phyloP scores from a whole-genome alignment of 768 basidiomycete species.

The Dictyophora rubrovolvata region DNA sequence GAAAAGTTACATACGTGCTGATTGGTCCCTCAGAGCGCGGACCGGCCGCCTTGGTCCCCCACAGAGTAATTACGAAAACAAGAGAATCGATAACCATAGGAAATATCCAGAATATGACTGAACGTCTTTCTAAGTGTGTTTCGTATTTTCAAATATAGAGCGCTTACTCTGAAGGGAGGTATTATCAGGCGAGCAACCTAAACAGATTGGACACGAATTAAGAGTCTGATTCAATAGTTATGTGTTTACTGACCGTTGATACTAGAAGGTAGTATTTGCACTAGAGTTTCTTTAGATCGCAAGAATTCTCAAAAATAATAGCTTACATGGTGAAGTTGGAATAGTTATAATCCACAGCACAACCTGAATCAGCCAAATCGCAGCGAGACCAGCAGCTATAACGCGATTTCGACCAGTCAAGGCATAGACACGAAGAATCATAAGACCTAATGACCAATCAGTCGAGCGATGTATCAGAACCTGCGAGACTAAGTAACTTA shows the following conservation, averaged over 20 bases:
- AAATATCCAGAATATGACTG: neutral
- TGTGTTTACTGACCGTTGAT: neutral
- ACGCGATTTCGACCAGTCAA: neutral
- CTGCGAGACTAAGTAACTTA: neutral
- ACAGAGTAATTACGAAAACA: neutral
- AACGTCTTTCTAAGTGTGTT: neutral
- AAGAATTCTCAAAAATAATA: neutral
- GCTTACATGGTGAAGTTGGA: neutral
- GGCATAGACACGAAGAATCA: neutral
- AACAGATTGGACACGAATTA: neutral
- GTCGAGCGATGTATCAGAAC: neutral
- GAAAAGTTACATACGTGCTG: neutral
- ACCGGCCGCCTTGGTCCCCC: neutral
- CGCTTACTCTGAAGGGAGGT: neutral
- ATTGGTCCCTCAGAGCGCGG: neutral
- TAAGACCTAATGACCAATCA: neutral
- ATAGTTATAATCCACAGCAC: neutral
- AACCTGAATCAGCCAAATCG: neutral
- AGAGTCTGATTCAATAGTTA: neutral
- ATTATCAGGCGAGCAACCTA: neutral
- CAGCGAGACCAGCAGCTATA: neutral
- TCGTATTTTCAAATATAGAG: neutral
- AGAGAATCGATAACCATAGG: neutral
- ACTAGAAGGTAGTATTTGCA: neutral
- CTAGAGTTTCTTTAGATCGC: neutral